Conservation (phyloP, 2,329 filamentous ascomycete species). For the Elsinoe australis region DNA sequence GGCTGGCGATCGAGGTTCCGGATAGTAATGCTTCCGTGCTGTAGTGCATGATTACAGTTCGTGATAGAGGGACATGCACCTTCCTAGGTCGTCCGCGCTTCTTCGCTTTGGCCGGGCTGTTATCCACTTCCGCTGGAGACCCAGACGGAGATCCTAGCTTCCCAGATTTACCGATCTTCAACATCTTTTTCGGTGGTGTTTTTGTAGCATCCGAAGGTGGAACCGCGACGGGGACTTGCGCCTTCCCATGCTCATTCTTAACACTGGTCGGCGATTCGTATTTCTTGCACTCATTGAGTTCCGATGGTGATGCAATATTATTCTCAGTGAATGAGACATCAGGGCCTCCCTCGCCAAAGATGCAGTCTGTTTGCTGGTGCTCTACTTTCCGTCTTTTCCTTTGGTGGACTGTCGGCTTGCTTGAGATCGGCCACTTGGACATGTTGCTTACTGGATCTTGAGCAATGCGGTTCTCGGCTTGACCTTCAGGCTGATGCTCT, state of each 20-base stretch:
- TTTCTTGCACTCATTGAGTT: not conserved
- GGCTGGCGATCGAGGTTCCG: slow-evolving; percentile 47
- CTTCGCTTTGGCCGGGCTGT: slow-evolving; percentile 22
- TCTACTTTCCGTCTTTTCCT: slow-evolving; percentile 12
- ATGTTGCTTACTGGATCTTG: not conserved
- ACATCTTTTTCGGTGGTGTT: slow-evolving; percentile 30
- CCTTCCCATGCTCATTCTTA: not conserved
- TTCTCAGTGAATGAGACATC: no score
- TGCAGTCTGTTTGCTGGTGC: no score
- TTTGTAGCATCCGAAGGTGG: not conserved
- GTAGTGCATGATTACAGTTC: slow-evolving; percentile 42
- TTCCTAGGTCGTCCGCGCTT: slow-evolving; percentile 28
- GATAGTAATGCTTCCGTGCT: slow-evolving; percentile 34
- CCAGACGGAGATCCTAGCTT: slow-evolving; percentile 39
- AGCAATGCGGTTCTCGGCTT: no score
- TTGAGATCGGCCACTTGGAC: slow-evolving; percentile 7
- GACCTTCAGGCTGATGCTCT: no score
- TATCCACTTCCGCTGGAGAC: slow-evolving; percentile 19
- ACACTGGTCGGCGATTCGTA: no score
- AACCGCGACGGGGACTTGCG: not conserved
- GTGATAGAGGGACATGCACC: slow-evolving; percentile 21
- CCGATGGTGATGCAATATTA: no score
- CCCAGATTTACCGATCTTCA: slow-evolving; percentile 39
- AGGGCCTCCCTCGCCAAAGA: no score
- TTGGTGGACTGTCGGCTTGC: not conserved